Evolutionary conservation across 306 rosid species (phyloP).

Genomic region (Vigna mungo): DNA sequence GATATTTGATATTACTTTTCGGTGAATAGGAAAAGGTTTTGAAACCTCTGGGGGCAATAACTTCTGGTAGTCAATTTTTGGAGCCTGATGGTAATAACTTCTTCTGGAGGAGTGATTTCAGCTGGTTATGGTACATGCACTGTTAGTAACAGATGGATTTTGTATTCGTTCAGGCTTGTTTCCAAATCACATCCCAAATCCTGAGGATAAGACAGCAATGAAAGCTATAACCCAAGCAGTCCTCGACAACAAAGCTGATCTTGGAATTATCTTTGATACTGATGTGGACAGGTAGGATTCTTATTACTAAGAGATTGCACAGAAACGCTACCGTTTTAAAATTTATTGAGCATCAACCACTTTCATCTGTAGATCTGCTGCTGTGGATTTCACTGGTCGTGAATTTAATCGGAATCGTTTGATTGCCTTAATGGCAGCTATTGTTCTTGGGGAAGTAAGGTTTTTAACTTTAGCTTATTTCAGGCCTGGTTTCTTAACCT

Average conservation of each 20-base stretch:
- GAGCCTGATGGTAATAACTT: constrained; percentile 93
- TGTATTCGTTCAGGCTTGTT: constrained; percentile 78
- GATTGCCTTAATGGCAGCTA: constrained; percentile 95
- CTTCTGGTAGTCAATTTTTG: constrained; percentile 95
- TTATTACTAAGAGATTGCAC: constrained; percentile 40
- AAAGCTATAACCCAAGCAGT: constrained; percentile 92
- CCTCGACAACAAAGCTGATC: constrained; percentile 88
- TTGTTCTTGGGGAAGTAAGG: constrained; percentile 91
- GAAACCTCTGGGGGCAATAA: constrained; percentile 91
- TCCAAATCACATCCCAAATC: constrained; percentile 97
- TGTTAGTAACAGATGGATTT: constrained; percentile 31
- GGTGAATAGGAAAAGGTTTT: constrained; percentile 83
- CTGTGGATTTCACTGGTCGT: constrained; percentile 85
- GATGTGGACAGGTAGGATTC: constrained; percentile 83
- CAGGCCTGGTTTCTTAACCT: constrained; percentile 28
- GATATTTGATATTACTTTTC: constrained; percentile 39
- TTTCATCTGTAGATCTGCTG: constrained; percentile 83
- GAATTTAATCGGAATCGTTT: constrained; percentile 92
- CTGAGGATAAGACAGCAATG: constrained; percentile 99
- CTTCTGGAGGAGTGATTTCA: constrained; percentile 31
- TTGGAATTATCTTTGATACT: constrained; percentile 97
- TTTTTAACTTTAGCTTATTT: constrained; percentile 34
- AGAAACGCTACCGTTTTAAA: constrained; percentile 13
- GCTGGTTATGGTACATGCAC: constrained; percentile 20
- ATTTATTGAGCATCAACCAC: constrained; percentile 13